A percentile compares a stretch with the other conserved stretches of the same genome.
phyloP scores from a whole-genome alignment of 345 rosid genomes.

The Citrus sp. region DNA sequence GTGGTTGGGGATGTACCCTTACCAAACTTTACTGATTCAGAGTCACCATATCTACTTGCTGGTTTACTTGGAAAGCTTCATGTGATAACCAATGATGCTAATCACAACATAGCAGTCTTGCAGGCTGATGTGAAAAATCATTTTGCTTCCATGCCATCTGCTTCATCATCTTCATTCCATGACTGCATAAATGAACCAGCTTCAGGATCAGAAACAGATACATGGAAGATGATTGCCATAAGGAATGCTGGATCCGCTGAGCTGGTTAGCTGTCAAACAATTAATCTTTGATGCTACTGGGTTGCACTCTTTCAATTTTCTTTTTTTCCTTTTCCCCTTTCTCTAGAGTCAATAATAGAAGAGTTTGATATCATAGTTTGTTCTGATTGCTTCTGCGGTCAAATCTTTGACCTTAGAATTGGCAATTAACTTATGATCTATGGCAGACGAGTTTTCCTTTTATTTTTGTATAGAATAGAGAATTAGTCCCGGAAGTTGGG shows the following conservation, averaged over 20 bases:
- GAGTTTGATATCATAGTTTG: background rate
- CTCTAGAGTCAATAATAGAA: background rate
- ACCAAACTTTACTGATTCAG: constrained; percentile 51
- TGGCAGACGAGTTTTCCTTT: background rate
- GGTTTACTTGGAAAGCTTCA: constrained; percentile 80
- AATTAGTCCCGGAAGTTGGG: background rate
- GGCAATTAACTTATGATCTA: background rate
- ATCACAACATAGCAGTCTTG: constrained; percentile 46
- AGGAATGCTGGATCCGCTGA: constrained; percentile 41
- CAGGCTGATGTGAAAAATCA: constrained; percentile 43
- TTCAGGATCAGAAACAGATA: constrained; percentile 33
- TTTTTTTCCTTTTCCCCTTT: background rate
- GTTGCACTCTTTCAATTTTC: background rate
- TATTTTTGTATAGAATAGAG: background rate
- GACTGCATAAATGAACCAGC: constrained; percentile 8
- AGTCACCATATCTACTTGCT: constrained; percentile 81
- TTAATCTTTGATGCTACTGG: constrained; percentile 29
- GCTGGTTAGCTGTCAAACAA: constrained; percentile 58
- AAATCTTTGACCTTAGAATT: background rate
- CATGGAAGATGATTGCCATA: constrained; percentile 46
- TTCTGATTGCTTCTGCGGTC: background rate
- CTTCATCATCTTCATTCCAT: constrained; percentile 16
- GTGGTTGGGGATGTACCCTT: constrained; percentile 68
- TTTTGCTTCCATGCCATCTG: constrained; percentile 4
- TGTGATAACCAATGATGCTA: constrained; percentile 67